These are phyloP conservation scores for Raddia guianensis DNA, from an alignment of 176 grass and related monocot genomes.

Conservation along the genomic window DNA sequence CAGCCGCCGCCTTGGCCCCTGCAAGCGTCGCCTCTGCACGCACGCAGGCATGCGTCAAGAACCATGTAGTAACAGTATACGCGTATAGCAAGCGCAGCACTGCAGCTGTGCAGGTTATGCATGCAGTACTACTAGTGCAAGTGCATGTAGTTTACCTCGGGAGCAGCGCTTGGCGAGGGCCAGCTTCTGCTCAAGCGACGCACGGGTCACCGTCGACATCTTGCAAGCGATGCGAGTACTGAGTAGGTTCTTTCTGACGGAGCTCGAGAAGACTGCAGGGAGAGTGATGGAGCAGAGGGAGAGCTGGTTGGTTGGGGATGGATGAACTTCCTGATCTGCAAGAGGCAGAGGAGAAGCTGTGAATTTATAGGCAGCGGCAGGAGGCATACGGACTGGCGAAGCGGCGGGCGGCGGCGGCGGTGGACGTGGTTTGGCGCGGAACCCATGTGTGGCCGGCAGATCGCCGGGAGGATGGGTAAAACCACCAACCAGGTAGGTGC, in stretches of 20 bases:
- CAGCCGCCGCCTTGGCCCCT: slow-evolving; percentile 58
- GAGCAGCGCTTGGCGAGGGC: slow-evolving; percentile 76
- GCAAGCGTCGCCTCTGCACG: slow-evolving; percentile 64
- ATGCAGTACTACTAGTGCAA: too few species aligned
- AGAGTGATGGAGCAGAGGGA: too few species aligned
- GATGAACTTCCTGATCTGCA: background rate
- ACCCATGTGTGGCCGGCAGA: background rate
- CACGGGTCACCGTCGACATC: slow-evolving; percentile 53
- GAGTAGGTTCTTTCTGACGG: background rate
- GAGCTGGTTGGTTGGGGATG: background rate
- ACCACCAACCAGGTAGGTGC: background rate
- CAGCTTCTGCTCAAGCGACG: slow-evolving; percentile 68
- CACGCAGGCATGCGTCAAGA: too few species aligned
- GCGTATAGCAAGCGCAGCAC: too few species aligned
- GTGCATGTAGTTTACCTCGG: slow-evolving; percentile 33
- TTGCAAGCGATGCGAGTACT: background rate
- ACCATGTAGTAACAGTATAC: too few species aligned
- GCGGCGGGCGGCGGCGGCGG: slow-evolving; percentile 12
- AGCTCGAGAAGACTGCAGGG: background rate
- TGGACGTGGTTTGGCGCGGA: slow-evolving; percentile 37
- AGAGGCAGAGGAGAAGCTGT: too few species aligned
- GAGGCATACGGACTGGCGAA: background rate
- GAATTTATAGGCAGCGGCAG: slow-evolving; percentile 4
- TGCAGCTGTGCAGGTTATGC: too few species aligned
- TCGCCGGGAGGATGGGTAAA: background rate